Evolutionary conservation across 495 filamentous ascomycete genomes (phyloP), one percentile per base, ranked within the genome.

Genomic region (Hypoxylon intermedium): DNA sequence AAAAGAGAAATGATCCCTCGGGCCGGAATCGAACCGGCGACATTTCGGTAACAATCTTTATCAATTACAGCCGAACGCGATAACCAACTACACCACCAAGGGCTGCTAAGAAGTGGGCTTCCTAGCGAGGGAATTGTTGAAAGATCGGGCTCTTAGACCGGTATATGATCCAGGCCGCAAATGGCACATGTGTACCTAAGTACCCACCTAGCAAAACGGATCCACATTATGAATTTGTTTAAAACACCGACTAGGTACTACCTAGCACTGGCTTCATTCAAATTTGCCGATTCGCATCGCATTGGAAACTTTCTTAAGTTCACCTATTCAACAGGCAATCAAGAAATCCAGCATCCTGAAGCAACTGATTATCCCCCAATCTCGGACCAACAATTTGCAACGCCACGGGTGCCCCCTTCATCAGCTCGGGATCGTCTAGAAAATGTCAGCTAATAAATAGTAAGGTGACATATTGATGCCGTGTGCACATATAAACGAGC

Each of bases 391-490:
- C 68, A 15, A 74, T 31, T 58, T 74, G 72, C 49, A 74, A 43
- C 30, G 65, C 62, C 12, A 71, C 72, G 7, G 72, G 72, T 23
- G 72, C 69, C 1, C 72, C 70, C 9, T 58, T 67, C 30, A 72
- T 62, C 5, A 71, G 60, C 48, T 69, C 56, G 12, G 70, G 65
- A 36, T 74, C 65, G 55, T 72, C 71, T 74, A 34, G 2, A 34
- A 23, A 4, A 28, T 19, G 47, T 68, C 30, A 66, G 51, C 30
- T 9, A 5, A n/a, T 15, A 26, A 37, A n/a, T n/a, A n/a, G n/a
- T n/a, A n/a, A n/a, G n/a, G n/a, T n/a, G n/a, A n/a, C n/a, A 23
- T 6, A 1, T 31, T 20, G 23, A 21, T 6, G 12, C n/a, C 6
- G 24, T 7, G n/a, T n/a, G n/a, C n/a, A n/a, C 15, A 36, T 18